Conservation (phyloP, 1,139 yeast species). For the Taphrina flavorubra region DNA sequence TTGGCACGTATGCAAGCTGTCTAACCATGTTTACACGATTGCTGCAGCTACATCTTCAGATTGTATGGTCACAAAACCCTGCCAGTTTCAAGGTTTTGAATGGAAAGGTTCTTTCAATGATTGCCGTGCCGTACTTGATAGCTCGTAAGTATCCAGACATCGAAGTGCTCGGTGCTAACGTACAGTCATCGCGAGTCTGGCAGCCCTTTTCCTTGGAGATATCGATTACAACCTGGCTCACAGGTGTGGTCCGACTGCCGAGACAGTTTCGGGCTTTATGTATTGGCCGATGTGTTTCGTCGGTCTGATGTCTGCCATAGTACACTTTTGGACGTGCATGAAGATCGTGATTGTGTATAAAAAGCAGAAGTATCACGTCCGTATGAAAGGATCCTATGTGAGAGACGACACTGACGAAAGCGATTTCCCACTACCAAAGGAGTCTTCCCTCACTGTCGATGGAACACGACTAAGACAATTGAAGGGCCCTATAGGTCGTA, state of each 20-base stretch:
- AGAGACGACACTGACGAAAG: conserved; percentile 1
- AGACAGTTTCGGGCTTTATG: background rate
- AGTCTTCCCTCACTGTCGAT: background rate
- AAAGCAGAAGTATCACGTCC: background rate
- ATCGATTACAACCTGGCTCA: conserved; percentile 9
- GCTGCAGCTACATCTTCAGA: conserved; percentile 23
- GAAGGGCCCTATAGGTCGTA: background rate
- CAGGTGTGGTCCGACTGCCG: conserved; percentile 13
- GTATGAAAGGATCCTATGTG: conserved; percentile 1
- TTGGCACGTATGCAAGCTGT: conserved; percentile 4
- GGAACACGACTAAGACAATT: background rate
- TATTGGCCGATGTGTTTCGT: conserved; percentile 16
- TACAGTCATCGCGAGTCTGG: background rate
- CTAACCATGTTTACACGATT: conserved; percentile 19
- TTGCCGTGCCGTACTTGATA: conserved; percentile 10
- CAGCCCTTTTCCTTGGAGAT: conserved; percentile 14
- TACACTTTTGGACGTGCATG: conserved; percentile 19
- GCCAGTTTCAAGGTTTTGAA: background rate
- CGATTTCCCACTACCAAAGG: conserved; percentile 1
- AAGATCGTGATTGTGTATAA: conserved; percentile 5
- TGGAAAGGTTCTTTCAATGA: conserved; percentile 13
- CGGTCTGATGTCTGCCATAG: background rate
- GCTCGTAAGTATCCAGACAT: background rate
- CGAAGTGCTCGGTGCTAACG: too few relatives aligned
- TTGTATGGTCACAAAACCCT: conserved; percentile 22